Conservation (phyloP, 352 stramenopile species). For the Globisporangium paroecandrum region DNA sequence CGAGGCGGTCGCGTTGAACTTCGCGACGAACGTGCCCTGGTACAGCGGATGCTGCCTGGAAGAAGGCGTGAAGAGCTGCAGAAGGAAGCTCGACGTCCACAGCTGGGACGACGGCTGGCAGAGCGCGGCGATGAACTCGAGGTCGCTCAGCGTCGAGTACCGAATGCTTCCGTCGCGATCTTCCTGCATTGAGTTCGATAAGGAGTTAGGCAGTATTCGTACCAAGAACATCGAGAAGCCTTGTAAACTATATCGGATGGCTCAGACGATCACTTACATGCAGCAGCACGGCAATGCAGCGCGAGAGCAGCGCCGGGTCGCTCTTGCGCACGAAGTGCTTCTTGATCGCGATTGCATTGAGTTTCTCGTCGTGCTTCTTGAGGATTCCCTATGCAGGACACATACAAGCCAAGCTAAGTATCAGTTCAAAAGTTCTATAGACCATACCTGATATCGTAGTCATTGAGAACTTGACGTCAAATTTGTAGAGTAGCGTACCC, state of each 20-base stretch:
- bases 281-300: slow-evolving; percentile 26
- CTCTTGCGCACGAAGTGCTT: slow-evolving; percentile 29
- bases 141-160: slow-evolving; percentile 42
- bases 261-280: slow-evolving; percentile 19
- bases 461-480: no score
- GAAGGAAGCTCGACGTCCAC: slow-evolving; percentile 39
- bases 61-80: slow-evolving; percentile 40
- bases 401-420: not conserved
- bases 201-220: not conserved
- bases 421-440: not conserved
- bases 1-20: slow-evolving; percentile 47
- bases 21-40: slow-evolving; percentile 47
- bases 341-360: slow-evolving; percentile 45
- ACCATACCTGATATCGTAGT: no score
- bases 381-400: slow-evolving; percentile 40
- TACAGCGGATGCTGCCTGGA: slow-evolving; percentile 29
- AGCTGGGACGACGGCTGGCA: slow-evolving; percentile 42
- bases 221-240: not conserved
- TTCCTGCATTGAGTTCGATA: slow-evolving; percentile 27
- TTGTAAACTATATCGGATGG: not conserved
- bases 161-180: slow-evolving; percentile 34
- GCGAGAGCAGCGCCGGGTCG: slow-evolving; percentile 19
- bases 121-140: slow-evolving; percentile 54
- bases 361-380: slow-evolving; percentile 33
- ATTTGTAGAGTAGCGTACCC: slow-evolving; percentile 23